Evolutionary conservation across 2,329 filamentous ascomycete genomes (phyloP).

Genomic region (Didymellaceae sp.): DNA sequence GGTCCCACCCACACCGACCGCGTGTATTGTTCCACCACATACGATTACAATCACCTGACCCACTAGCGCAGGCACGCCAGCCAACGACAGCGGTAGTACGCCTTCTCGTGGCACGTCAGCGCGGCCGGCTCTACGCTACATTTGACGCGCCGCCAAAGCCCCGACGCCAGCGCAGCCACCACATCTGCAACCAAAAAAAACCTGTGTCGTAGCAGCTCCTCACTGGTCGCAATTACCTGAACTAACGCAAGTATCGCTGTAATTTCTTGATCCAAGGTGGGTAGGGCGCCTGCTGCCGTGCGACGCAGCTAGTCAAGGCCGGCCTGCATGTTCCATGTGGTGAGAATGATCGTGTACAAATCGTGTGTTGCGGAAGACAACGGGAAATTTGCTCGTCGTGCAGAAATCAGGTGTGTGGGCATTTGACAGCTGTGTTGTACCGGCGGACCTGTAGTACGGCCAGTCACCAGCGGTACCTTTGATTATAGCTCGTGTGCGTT

Average conservation of each 20-base stretch:
- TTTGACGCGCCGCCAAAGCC: conserved; percentile 15
- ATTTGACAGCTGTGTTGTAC: conserved; percentile 13
- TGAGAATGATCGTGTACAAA: conserved; percentile 7
- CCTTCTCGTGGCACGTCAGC: conserved; percentile 17
- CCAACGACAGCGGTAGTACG: conserved; percentile 16
- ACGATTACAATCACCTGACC: conserved; percentile 18
- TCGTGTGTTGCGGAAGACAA: conserved; percentile 15
- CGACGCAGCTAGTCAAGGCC: conserved; percentile 9
- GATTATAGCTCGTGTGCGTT: no score
- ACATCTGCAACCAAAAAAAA: conserved; percentile 2
- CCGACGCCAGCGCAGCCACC: conserved; percentile 11
- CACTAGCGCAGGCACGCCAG: conserved; percentile 18
- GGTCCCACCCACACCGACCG: conserved; percentile 11
- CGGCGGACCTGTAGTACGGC: conserved; percentile 6
- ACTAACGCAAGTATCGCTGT: conserved; percentile 9
- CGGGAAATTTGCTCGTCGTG: conserved; percentile 1
- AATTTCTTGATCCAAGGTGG: neutral
- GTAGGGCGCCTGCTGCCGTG: neutral
- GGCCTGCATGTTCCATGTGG: neutral
- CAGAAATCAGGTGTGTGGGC: neutral
- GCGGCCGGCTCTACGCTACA: conserved; percentile 12
- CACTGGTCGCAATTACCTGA: conserved; percentile 8
- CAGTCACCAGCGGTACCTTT: neutral
- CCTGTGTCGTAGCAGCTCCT: neutral
- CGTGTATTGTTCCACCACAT: conserved; percentile 17